Percentiles rank a stretch among this genome's conserved stretches.
Conservation (phyloP, 495 filamentous ascomycete genomes). For the Bombardia bombarda region DNA sequence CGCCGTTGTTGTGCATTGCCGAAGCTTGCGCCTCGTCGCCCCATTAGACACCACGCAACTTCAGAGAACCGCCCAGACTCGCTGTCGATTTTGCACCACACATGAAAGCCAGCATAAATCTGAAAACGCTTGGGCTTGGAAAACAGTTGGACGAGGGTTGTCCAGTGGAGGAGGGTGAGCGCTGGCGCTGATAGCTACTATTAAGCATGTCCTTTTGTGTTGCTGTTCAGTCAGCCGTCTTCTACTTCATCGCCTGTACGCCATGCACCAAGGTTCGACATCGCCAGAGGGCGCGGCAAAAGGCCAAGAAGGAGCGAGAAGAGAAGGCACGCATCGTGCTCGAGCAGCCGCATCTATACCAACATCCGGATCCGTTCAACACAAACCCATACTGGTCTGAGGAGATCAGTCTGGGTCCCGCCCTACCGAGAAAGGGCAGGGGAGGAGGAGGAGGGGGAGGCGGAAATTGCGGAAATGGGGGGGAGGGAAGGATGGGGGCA, state of each 20-base stretch:
- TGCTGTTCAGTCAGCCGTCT: constrained; percentile 70
- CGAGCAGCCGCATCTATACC: constrained; percentile 64
- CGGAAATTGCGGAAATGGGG: no score
- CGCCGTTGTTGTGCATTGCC: background rate
- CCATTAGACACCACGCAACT: background rate
- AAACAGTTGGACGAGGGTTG: background rate
- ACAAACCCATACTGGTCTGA: constrained; percentile 83
- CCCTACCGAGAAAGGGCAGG: constrained; percentile 55
- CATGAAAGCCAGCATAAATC: no score
- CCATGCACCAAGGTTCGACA: constrained; percentile 62
- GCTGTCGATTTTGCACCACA: no score
- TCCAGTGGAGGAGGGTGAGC: background rate
- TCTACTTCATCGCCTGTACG: constrained; percentile 78
- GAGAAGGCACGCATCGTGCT: constrained; percentile 51
- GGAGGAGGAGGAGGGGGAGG: no score
- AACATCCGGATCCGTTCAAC: constrained; percentile 71
- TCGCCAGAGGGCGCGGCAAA: constrained; percentile 56
- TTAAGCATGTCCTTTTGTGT: constrained; percentile 44
- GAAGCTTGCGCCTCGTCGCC: background rate
- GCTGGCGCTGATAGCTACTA: background rate
- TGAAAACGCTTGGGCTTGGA: no score
- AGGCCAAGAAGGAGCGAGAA: constrained; percentile 52
- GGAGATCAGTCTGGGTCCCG: constrained; percentile 74
- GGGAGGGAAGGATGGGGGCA: no score
- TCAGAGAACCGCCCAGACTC: background rate